Evolutionary conservation across 78 protist species (phyloP).

Genomic region (Mantamonas sphyraenae): DNA sequence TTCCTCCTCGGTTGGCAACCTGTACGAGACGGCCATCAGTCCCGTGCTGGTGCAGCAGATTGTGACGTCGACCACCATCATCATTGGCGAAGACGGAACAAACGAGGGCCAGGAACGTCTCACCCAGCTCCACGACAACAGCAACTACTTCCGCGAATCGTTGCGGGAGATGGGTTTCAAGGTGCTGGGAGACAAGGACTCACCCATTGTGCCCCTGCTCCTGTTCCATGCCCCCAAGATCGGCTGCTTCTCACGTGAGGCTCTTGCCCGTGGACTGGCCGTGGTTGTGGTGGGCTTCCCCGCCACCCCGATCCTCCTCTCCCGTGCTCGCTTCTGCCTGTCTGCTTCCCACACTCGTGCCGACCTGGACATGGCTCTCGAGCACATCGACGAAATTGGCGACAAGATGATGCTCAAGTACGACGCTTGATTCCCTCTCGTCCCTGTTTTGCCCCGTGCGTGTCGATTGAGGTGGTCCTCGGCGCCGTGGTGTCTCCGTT

Average conservation of each 20-base stretch:
- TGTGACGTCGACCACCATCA: constrained; percentile 23
- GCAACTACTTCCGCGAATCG: constrained; percentile 56
- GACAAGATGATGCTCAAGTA: constrained; percentile 8
- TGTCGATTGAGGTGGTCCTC: no score
- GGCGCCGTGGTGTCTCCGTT: no score
- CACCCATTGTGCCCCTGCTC: constrained; percentile 94
- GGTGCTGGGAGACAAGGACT: constrained; percentile 69
- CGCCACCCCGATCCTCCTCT: constrained; percentile 85
- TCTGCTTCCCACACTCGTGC: constrained; percentile 85
- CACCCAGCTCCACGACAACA: constrained; percentile 57
- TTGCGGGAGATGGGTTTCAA: constrained; percentile 57
- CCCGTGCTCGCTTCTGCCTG: constrained; percentile 93
- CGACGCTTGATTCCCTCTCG: no score
- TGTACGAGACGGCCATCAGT: constrained; percentile 64
- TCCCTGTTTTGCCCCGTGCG: no score
- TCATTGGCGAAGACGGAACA: constrained; percentile 30
- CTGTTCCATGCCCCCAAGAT: constrained; percentile 85
- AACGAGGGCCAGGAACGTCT: constrained; percentile 34
- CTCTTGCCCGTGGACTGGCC: constrained; percentile 60
- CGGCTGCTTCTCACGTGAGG: constrained; percentile 60
- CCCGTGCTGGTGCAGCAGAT: constrained; percentile 20
- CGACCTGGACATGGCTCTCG: constrained; percentile 68
- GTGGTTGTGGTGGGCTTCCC: constrained; percentile 98
- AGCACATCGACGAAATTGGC: constrained; percentile 44
- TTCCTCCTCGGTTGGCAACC: constrained; percentile 16